These are phyloP conservation scores for Mycosphaerella sp. DNA, from an alignment of 2,329 filamentous ascomycete species.

Conservation along the genomic window DNA sequence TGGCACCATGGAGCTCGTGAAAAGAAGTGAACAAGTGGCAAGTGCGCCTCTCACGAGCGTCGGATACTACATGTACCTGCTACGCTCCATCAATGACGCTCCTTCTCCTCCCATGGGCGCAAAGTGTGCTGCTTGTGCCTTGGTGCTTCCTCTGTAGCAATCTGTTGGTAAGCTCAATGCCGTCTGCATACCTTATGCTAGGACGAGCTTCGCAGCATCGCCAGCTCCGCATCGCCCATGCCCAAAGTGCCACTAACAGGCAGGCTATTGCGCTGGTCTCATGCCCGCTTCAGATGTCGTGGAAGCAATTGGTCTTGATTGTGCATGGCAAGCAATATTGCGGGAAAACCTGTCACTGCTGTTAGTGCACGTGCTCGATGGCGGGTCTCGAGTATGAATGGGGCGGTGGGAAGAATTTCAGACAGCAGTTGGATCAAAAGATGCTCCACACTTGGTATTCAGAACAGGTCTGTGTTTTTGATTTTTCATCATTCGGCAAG, in stretches of 20 bases:
- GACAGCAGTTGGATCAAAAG: conserved; percentile 35
- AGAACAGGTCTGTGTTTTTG: conserved; percentile 32
- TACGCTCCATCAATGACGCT: neutral
- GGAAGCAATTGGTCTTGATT: neutral
- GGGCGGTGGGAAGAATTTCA: conserved; percentile 17
- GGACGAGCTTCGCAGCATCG: too few relatives aligned
- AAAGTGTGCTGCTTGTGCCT: neutral
- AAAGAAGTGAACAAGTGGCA: neutral
- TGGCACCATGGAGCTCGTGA: neutral
- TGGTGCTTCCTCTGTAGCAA: neutral
- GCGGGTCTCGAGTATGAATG: neutral
- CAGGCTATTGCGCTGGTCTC: too few relatives aligned
- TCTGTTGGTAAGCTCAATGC: neutral
- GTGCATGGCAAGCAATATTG: neutral
- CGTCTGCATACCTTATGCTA: neutral
- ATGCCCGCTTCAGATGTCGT: neutral
- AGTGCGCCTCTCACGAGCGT: neutral
- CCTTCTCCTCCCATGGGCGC: neutral
- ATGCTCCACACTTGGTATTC: conserved; percentile 29
- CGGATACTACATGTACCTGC: neutral
- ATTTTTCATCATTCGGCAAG: conserved; percentile 27
- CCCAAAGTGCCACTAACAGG: too few relatives aligned
- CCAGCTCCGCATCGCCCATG: too few relatives aligned
- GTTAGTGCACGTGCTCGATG: neutral
- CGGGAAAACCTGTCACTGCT: neutral